A percentile compares a stretch with the other conserved stretches of the same genome.
Conservation (phyloP, 1,284 basidiomycete genomes). For the Tilletia setariae region DNA sequence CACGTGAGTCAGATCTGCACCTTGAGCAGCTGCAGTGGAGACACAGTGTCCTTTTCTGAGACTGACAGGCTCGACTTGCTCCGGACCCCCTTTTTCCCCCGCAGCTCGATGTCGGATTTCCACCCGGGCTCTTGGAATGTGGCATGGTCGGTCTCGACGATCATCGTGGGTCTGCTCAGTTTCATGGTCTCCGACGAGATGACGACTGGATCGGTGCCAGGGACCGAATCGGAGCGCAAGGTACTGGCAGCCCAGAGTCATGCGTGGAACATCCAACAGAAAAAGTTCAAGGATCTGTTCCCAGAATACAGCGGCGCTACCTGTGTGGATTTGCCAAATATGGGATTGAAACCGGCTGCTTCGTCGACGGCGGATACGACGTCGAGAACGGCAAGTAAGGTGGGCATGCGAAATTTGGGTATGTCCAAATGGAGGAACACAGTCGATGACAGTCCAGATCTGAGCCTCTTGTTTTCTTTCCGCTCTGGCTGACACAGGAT, state of each 20-base stretch:
- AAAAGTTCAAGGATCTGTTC: constrained; percentile 63
- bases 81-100: not conserved
- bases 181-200: constrained; percentile 97
- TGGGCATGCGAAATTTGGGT: constrained; percentile 14
- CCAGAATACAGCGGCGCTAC: constrained; percentile 37
- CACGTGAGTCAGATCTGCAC: constrained; percentile 26
- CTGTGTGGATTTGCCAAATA: constrained; percentile 47
- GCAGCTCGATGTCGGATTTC: constrained; percentile 59
- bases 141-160: constrained; percentile 86
- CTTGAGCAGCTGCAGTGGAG: too few relatives aligned
- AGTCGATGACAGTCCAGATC: not conserved
- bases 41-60: too few relatives aligned
- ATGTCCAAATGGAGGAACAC: not conserved
- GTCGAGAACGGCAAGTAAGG: constrained; percentile 13
- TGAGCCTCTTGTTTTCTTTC: not conserved
- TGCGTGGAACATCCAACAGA: constrained; percentile 74
- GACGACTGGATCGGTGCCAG: constrained; percentile 84
- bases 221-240: constrained; percentile 74
- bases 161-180: constrained; percentile 86
- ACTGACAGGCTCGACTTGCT: too few relatives aligned
- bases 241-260: constrained; percentile 75
- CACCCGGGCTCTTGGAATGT: constrained; percentile 85
- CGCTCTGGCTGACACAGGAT: not conserved
- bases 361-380: not conserved
- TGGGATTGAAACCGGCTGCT: constrained; percentile 30